Evolutionary conservation across 805 yeast species (phyloP).

Genomic region (Candida dendrica): DNA sequence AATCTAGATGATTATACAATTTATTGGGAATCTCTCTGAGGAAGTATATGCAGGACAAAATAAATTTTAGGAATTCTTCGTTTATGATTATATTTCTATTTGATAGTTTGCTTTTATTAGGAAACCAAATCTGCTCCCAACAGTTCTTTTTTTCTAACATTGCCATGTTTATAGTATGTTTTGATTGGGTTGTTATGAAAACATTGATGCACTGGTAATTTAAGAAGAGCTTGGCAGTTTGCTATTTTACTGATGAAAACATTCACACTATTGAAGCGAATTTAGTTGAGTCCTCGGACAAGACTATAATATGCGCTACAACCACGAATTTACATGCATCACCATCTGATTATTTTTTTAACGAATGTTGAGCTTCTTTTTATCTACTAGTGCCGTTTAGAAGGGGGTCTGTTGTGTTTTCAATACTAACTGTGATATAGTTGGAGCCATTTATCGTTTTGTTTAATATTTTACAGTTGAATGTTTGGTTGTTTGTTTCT

Average conservation of each 20-base stretch:
- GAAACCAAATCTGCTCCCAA: constrained; percentile 12
- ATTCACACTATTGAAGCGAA: background rate
- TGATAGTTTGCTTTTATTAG: background rate
- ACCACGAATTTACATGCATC: constrained; percentile 63
- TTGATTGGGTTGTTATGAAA: background rate
- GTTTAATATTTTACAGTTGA: constrained; percentile 3
- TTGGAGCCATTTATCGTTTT: constrained; percentile 2
- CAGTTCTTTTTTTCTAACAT: constrained; percentile 3
- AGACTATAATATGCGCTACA: background rate
- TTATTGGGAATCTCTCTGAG: constrained; percentile 43
- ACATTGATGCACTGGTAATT: background rate
- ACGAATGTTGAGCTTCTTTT: no score
- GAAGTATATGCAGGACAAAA: constrained; percentile 73
- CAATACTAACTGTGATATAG: constrained; percentile 1
- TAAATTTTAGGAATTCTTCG: constrained; percentile 67
- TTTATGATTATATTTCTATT: constrained; percentile 43
- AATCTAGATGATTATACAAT: constrained; percentile 26
- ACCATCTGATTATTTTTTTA: constrained; percentile 62
- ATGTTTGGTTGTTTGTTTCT: constrained; percentile 1
- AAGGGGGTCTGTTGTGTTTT: constrained; percentile 10
- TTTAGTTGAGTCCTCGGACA: background rate
- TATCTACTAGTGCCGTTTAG: no score
- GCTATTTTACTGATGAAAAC: constrained; percentile 7
- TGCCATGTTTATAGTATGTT: constrained; percentile 3
- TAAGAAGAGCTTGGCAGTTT: constrained; percentile 13